These are phyloP conservation scores for Pichia sp. DNA, from an alignment of 1,139 yeast genomes.

Conservation along the genomic window DNA sequence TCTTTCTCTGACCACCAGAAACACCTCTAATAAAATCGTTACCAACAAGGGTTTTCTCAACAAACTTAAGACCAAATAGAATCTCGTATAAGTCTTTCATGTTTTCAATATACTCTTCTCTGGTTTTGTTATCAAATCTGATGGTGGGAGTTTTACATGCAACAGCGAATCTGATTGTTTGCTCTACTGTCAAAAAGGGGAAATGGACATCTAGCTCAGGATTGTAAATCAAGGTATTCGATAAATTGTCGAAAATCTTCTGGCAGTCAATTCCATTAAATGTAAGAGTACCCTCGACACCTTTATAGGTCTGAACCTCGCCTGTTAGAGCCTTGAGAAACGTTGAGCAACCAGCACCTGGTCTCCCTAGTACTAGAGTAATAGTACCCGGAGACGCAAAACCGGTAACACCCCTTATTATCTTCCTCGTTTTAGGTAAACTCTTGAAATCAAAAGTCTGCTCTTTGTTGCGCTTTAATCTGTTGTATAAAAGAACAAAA, in stretches of 20 bases:
- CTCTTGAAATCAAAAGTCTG: conserved; percentile 18
- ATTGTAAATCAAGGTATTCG: conserved; percentile 41
- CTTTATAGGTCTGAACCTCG: conserved; percentile 28
- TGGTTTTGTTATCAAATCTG: conserved; percentile 36
- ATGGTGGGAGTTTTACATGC: conserved; percentile 41
- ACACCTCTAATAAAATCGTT: conserved; percentile 70
- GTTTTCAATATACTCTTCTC: conserved; percentile 38
- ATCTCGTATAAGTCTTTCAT: conserved; percentile 49
- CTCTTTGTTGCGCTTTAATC: conserved; percentile 10
- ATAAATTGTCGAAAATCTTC: conserved; percentile 49
- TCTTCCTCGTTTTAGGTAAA: conserved; percentile 33
- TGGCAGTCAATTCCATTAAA: conserved; percentile 53
- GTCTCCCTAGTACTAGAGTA: conserved; percentile 51
- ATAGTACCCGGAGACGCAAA: conserved; percentile 47
- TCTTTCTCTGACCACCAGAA: conserved; percentile 79
- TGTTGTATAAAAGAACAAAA: conserved; percentile 17
- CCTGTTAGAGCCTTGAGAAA: conserved; percentile 38
- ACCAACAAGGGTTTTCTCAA: conserved; percentile 65
- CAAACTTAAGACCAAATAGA: conserved; percentile 46
- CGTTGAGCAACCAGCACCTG: conserved; percentile 54
- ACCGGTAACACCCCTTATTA: conserved; percentile 41
- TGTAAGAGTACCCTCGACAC: conserved; percentile 31
- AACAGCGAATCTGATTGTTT: conserved; percentile 43
- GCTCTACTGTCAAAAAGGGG: conserved; percentile 42
- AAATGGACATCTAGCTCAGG: conserved; percentile 44